A percentile compares a stretch with the other conserved stretches of the same genome.
These are phyloP conservation scores for Aspergillus mulundensis DNA, from an alignment of 495 filamentous ascomycete genomes.

Conservation along the genomic window DNA sequence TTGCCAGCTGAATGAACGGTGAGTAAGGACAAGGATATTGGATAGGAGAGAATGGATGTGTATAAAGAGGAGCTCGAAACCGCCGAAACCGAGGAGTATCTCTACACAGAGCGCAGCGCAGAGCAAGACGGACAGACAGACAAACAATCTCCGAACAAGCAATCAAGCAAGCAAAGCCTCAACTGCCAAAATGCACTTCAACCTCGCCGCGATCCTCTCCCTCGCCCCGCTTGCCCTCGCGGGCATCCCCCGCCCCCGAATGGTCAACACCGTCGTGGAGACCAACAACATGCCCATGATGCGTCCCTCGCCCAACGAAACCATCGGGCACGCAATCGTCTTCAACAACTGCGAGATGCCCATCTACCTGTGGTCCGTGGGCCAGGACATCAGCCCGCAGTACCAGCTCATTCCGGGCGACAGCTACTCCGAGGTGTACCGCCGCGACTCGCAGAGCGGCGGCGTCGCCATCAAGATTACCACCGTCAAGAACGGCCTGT, in stretches of 20 bases:
- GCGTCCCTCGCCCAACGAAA: not conserved
- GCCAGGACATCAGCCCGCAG: conserved; percentile 28
- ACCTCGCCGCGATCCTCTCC: conserved; percentile 13
- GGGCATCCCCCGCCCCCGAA: not conserved
- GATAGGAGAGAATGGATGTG: not conserved
- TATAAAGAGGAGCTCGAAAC: not conserved
- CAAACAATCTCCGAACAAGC: not conserved
- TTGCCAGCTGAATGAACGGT: not conserved
- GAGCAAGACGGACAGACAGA: not conserved
- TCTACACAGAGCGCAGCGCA: not conserved
- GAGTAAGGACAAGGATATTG: not conserved
- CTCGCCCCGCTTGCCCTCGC: conserved; percentile 1
- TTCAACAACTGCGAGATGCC: conserved; percentile 44
- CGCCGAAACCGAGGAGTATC: not conserved
- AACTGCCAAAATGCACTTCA: conserved; percentile 16
- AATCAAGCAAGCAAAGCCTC: not conserved
- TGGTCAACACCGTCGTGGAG: not conserved
- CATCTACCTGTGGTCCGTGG: conserved; percentile 56
- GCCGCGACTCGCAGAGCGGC: conserved; percentile 42
- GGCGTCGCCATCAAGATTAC: conserved; percentile 57
- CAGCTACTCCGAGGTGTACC: conserved; percentile 40
- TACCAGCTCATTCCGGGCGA: conserved; percentile 20
- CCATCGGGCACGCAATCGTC: conserved; percentile 45
- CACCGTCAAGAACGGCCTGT: conserved; percentile 42
- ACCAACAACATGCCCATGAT: not conserved